phyloP scores from a whole-genome alignment of 169 alveolate species.

The Plasmodium yoelii region DNA sequence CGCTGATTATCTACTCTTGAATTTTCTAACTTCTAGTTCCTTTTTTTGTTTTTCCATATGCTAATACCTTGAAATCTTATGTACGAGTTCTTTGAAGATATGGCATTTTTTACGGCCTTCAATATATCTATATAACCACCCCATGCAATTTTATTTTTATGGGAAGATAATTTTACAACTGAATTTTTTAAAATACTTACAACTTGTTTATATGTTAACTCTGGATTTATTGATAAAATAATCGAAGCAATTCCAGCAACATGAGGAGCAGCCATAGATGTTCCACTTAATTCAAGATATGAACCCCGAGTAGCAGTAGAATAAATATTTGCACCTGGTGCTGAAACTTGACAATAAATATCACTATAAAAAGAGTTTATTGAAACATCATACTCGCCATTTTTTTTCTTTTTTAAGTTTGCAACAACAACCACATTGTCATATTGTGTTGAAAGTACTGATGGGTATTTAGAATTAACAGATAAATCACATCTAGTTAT shows the following conservation, averaged over 20 bases:
- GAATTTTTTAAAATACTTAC: slow-evolving; percentile 30
- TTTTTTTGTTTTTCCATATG: slow-evolving; percentile 36
- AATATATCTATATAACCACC: slow-evolving; percentile 49
- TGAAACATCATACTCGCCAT: slow-evolving; percentile 26
- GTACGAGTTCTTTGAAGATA: slow-evolving; percentile 18
- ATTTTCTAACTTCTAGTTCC: neutral
- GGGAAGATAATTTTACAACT: slow-evolving; percentile 11
- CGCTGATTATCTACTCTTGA: too few relatives aligned
- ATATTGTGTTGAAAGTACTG: slow-evolving; percentile 10
- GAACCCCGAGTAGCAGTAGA: slow-evolving; percentile 77
- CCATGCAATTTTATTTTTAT: slow-evolving; percentile 23
- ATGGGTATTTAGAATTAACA: slow-evolving; percentile 39
- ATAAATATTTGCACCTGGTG: slow-evolving; percentile 82
- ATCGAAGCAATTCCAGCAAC: slow-evolving; percentile 79
- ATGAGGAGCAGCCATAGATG: slow-evolving; percentile 86
- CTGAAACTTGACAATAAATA: slow-evolving; percentile 77
- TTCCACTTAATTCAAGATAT: slow-evolving; percentile 77
- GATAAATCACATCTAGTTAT: slow-evolving; percentile 50
- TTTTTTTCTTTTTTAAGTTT: slow-evolving; percentile 22
- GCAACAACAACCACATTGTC: slow-evolving; percentile 59
- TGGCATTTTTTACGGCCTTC: slow-evolving; percentile 31
- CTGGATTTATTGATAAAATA: slow-evolving; percentile 51
- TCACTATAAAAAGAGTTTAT: slow-evolving; percentile 63
- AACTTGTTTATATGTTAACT: slow-evolving; percentile 19
- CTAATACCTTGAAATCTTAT: slow-evolving; percentile 3